These are phyloP conservation scores for Petunia hybrid DNA, from an alignment of 305 asterid species.

Conservation along the genomic window DNA sequence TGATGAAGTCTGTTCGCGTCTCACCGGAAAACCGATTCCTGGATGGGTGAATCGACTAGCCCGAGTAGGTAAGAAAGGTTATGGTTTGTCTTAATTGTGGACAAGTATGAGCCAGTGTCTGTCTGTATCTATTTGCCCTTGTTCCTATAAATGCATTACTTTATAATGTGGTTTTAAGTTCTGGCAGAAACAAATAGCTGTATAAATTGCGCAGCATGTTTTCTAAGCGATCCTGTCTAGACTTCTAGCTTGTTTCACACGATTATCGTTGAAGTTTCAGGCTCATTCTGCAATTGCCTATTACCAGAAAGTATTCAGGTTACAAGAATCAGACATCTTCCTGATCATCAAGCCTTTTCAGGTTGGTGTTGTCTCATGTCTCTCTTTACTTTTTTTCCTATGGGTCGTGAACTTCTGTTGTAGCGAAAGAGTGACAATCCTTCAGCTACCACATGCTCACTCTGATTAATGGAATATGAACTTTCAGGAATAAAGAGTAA, in stretches of 20 bases:
- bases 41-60: constrained; percentile 89
- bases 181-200: not conserved
- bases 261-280: constrained; percentile 52
- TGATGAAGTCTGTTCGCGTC: constrained; percentile 70
- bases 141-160: constrained; percentile 10
- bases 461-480: not conserved
- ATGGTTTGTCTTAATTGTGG: not conserved
- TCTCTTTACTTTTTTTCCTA: not conserved
- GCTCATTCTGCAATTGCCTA: constrained; percentile 92
- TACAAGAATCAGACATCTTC: constrained; percentile 67
- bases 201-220: constrained; percentile 15
- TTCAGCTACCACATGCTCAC: constrained; percentile 24
- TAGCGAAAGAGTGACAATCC: not conserved
- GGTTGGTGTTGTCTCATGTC: constrained; percentile 53
- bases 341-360: constrained; percentile 72
- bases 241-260: not conserved
- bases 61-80: constrained; percentile 47
- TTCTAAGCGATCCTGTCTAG: constrained; percentile 27
- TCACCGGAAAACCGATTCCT: constrained; percentile 78
- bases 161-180: constrained; percentile 21
- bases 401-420: not conserved
- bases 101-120: constrained; percentile 14
- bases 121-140: not conserved
- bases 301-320: constrained; percentile 91
- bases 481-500: not conserved